phyloP scores from a whole-genome alignment of 2,329 filamentous ascomycete species.

The Decorospora gaudefroyi region DNA sequence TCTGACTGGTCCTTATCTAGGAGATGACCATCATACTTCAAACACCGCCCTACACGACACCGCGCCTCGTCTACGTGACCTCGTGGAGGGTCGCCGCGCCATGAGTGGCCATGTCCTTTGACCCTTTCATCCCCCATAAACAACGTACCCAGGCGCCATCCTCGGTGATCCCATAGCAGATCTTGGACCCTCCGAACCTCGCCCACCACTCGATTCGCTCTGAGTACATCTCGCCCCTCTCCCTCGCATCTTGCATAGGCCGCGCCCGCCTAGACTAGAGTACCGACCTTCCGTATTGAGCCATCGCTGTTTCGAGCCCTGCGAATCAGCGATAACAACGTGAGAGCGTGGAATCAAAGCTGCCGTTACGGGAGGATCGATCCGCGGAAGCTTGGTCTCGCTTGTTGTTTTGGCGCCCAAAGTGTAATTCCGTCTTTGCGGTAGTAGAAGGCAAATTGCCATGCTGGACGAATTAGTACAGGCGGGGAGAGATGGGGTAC shows the following conservation, averaged over 20 bases:
- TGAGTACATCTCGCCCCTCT: constrained; percentile 4
- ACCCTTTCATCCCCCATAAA: constrained; percentile 23
- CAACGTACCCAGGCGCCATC: constrained; percentile 4
- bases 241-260: constrained; percentile 3
- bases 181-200: constrained; percentile 1
- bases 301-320: constrained; percentile 8
- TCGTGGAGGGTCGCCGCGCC: constrained; percentile 33
- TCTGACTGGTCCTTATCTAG: constrained; percentile 12
- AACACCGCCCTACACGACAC: constrained; percentile 28
- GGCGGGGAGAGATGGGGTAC: constrained; percentile 28
- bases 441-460: constrained; percentile 15
- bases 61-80: constrained; percentile 38
- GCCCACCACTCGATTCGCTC: constrained; percentile 15
- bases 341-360: constrained; percentile 26
- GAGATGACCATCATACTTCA: constrained; percentile 42
- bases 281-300: constrained; percentile 29
- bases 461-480: constrained; percentile 31
- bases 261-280: constrained; percentile 13
- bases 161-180: constrained; percentile 3
- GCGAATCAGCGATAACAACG: constrained; percentile 30
- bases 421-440: constrained; percentile 5
- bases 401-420: constrained; percentile 13
- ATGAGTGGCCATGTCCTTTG: constrained; percentile 37
- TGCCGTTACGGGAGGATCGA: constrained; percentile 33
- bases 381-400: constrained; percentile 37